Base-by-base conservation (phyloP, 2,329 filamentous ascomycete genomes). In the Hypocrella siamensis region DNA sequence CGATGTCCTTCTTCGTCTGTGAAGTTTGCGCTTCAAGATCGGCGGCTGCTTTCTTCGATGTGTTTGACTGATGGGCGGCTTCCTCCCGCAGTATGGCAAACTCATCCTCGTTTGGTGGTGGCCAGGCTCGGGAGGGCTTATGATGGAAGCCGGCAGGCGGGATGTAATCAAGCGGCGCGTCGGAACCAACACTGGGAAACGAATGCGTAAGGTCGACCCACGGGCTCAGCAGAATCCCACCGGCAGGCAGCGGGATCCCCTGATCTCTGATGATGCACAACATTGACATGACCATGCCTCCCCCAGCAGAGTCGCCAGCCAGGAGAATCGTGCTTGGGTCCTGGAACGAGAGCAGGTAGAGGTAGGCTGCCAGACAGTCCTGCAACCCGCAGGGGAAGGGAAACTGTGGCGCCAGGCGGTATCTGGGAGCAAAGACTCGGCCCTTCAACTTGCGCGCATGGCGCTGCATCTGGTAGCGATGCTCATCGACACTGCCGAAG, bases 141-240 rank as follows among this genome's bases (percentile, higher is more conserved):
- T 96, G 85, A 40, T 92, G 76, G 45, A 98, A 96, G 0, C 90
- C 90, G 42, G 78, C 67, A 1, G 75, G 58, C 4, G 90, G 90
- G 21, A 98, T 88, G 44, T 94, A 96, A 49, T 98, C 90, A 31
- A 83, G 56, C 1, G 72, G 70, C 31, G 71, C 75, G 26, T 84
- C 72, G 5, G 64, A 70, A 3, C 72, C 68, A n/a, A 93, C 69
- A 41, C 86, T 94, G 0, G 90, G 90, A 40, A 96, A 96, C 0
- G 86, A 94, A 50, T 96, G 88, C 1, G 84, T 93, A 32, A 96
- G 59, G 50, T 98, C 90, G 7, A 88, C 85, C 90, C 90, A 98
- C 1, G 90, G 90, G 31, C 84, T 93, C 31, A 96, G 81, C 26
- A 96, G 62, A 28, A 96, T 76, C 4, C 80, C 86, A 2, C 90